A percentile compares a stretch with the other conserved stretches of the same genome.
Conservation (phyloP, 192 early-diverging fungal genomes). For the Coemansia sp. region DNA sequence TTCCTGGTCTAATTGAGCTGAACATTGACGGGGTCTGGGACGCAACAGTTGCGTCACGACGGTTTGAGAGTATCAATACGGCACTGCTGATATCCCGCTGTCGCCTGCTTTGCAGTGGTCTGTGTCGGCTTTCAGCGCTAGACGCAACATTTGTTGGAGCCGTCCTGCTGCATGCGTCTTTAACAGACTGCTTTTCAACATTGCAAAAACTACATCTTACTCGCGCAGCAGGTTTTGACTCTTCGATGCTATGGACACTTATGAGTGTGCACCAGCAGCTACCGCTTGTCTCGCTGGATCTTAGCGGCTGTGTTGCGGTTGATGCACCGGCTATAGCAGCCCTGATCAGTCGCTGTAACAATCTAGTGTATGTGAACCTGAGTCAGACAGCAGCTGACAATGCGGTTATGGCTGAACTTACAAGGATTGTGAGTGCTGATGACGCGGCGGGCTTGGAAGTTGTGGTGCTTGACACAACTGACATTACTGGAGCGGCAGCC, state of each 20-base stretch:
- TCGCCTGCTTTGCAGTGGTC: constrained; percentile 16
- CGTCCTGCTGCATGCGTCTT: not conserved
- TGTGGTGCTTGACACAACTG: constrained; percentile 31
- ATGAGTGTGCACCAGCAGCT: constrained; percentile 8
- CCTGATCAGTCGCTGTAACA: constrained; percentile 22
- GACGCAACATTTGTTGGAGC: constrained; percentile 11
- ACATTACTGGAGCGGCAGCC: constrained; percentile 33
- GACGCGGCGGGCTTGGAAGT: constrained; percentile 20
- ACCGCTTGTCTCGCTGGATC: constrained; percentile 29
- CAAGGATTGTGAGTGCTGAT: not conserved
- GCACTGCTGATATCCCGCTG: constrained; percentile 4
- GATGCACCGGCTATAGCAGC: constrained; percentile 13
- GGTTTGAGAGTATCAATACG: constrained; percentile 19
- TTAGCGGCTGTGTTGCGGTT: constrained; percentile 32
- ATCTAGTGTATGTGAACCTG: constrained; percentile 39
- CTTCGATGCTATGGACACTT: constrained; percentile 9
- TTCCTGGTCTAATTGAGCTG: constrained; percentile 31
- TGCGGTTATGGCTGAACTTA: constrained; percentile 21
- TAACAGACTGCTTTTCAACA: constrained; percentile 21
- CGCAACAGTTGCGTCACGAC: not conserved
- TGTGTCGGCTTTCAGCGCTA: constrained; percentile 29
- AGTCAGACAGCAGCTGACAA: constrained; percentile 34
- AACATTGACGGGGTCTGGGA: constrained; percentile 45
- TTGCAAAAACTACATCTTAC: constrained; percentile 33
- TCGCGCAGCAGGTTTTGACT: constrained; percentile 5